Conservation (phyloP, 805 yeast species). For the Metschnikowia gruessii region DNA sequence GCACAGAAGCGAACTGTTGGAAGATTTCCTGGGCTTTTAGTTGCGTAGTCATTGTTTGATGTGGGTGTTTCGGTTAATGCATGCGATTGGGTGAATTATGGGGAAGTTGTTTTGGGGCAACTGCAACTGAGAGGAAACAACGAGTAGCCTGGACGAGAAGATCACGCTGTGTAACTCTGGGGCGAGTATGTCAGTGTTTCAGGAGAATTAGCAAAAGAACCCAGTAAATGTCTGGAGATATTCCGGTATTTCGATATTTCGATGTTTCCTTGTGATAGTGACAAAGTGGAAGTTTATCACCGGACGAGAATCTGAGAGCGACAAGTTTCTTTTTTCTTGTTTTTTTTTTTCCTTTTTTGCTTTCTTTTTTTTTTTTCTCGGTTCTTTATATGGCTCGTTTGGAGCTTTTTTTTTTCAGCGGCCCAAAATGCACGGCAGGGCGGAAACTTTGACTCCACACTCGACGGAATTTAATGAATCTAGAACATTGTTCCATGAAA, state of each 20-base stretch:
- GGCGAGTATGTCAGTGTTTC: too few relatives aligned
- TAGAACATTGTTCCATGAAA: too few relatives aligned
- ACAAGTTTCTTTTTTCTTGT: constrained; percentile 6
- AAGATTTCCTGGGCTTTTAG: constrained; percentile 32
- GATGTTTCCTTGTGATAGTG: not conserved
- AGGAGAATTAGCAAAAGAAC: too few relatives aligned
- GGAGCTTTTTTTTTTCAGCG: constrained; percentile 3
- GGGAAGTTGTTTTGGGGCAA: not conserved
- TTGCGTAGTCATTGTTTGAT: constrained; percentile 16
- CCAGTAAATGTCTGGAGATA: not conserved
- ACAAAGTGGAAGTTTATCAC: constrained; percentile 7
- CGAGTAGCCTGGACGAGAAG: too few relatives aligned
- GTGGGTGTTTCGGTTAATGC: constrained; percentile 1
- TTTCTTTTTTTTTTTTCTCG: not conserved
- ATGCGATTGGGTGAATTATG: constrained; percentile 4
- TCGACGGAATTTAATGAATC: not conserved
- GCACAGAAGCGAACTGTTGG: constrained; percentile 35
- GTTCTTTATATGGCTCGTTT: not conserved
- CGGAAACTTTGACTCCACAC: not conserved
- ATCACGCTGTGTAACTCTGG: too few relatives aligned
- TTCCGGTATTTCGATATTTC: not conserved
- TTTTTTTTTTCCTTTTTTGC: constrained; percentile 2
- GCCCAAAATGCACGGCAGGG: constrained; percentile 5
- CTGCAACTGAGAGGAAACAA: too few relatives aligned
- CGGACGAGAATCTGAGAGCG: constrained; percentile 5